These are phyloP conservation scores for Dimargaris xerosporica DNA, from an alignment of 192 early-diverging fungal species.

Conservation along the genomic window DNA sequence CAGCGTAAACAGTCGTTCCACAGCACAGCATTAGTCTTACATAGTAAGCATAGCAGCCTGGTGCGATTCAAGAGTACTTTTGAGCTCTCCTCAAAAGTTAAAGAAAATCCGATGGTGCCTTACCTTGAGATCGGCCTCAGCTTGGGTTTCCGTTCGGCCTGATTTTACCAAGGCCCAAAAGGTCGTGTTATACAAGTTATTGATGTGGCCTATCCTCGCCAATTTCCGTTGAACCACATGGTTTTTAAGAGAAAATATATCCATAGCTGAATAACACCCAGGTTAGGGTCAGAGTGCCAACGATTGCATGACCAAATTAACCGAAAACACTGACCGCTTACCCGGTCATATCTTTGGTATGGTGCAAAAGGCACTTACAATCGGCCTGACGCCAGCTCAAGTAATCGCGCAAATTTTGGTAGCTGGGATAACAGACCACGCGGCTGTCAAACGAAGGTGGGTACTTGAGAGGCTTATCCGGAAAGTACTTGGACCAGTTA, in stretches of 20 bases:
- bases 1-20: too few relatives aligned
- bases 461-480: slow-evolving; percentile 41
- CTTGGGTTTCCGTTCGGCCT: slow-evolving; percentile 53
- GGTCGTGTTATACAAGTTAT: slow-evolving; percentile 90
- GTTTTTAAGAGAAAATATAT: too few relatives aligned
- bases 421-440: slow-evolving; percentile 71
- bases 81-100: too few relatives aligned
- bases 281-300: too few relatives aligned
- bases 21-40: too few relatives aligned
- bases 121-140: slow-evolving; percentile 58
- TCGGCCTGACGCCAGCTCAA: slow-evolving; percentile 90
- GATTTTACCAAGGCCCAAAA: slow-evolving; percentile 80
- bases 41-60: too few relatives aligned
- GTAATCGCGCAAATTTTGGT: slow-evolving; percentile 77
- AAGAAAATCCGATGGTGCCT: not conserved
- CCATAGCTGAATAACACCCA: too few relatives aligned
- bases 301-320: too few relatives aligned
- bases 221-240: too few relatives aligned
- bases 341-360: too few relatives aligned
- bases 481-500: slow-evolving; percentile 64
- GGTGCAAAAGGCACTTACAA: slow-evolving; percentile 25
- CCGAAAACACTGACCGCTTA: too few relatives aligned
- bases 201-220: slow-evolving; percentile 45
- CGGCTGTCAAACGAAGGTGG: slow-evolving; percentile 88
- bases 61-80: too few relatives aligned